phyloP scores from a whole-genome alignment of 352 stramenopile genomes.

The Pythium insidiosum region DNA sequence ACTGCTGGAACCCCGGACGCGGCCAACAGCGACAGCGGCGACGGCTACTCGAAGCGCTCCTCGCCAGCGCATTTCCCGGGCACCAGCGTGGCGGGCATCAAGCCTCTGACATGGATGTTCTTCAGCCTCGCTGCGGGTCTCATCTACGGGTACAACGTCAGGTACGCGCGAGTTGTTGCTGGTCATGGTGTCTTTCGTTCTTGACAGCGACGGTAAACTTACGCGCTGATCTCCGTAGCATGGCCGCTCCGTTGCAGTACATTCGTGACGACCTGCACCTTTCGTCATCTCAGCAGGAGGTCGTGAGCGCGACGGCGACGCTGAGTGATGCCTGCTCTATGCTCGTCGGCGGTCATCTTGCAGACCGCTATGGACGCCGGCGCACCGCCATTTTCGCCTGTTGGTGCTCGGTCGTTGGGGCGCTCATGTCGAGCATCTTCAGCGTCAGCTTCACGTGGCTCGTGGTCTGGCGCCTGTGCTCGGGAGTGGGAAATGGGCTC shows the following conservation, averaged over 20 bases:
- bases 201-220: no score
- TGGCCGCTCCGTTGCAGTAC: slow-evolving; percentile 76
- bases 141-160: slow-evolving; percentile 88
- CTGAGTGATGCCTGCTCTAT: slow-evolving; percentile 77
- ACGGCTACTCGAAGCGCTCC: no score
- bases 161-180: no score
- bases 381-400: slow-evolving; percentile 67
- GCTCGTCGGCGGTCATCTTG: slow-evolving; percentile 59
- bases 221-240: no score
- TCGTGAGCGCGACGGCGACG: slow-evolving; percentile 71
- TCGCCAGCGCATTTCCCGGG: no score
- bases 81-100: slow-evolving; percentile 16
- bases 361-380: slow-evolving; percentile 68
- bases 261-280: slow-evolving; percentile 65
- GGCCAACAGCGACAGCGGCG: not conserved
- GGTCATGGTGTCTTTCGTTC: no score
- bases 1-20: not conserved
- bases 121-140: slow-evolving; percentile 79
- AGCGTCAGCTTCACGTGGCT: slow-evolving; percentile 55
- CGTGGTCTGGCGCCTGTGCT: slow-evolving; percentile 60
- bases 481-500: slow-evolving; percentile 72
- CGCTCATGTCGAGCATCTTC: slow-evolving; percentile 39
- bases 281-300: slow-evolving; percentile 56
- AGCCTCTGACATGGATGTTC: slow-evolving; percentile 57
- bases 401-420: slow-evolving; percentile 55